Base-by-base conservation (phyloP, 345 rosid species). In the Eucalyptus erythrocorys region DNA sequence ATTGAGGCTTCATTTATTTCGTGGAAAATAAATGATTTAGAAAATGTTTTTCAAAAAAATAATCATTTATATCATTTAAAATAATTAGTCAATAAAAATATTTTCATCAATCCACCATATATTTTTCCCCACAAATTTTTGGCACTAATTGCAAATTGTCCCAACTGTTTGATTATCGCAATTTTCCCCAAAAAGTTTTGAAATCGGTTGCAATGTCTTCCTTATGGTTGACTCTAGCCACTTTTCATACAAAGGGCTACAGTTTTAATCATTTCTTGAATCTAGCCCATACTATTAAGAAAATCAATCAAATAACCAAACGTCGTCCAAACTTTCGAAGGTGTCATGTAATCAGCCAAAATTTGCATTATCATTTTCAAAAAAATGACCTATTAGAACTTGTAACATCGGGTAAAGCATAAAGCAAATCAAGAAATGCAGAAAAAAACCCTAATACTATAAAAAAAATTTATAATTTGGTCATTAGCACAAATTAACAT, bases 11-110 rank as follows among this genome's bases (percentile, higher is more conserved):
- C 3, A 8, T 64, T 64, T 64, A 59, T 64, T 64, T 15, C 2
- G 6, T 7, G 3, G 0, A 7, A n/a, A 64, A n/a, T n/a, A 7
- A n/a, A 11, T 64, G 0, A 64, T 64, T n/a, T 64, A 13, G 3
- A 26, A n/a, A 64, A n/a, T n/a, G n/a, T 64, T 64, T n/a, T n/a
- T 4, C 2, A 3, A 14, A 64, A 61, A n/a, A 7, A 64, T n/a
- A 0, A 64, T n/a, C 19, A 16, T 2, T 14, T 64, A 64, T n/a
- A 64, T n/a, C 10, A 8, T 64, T 64, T 64, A 34, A n/a, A 64
- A 14, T 30, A 32, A 64, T 4, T 64, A n/a, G 2, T 64, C 2
- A 4, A 3, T n/a, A 30, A 30, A 61, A 30, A 61, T 13, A 30
- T 61, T 14, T 15, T 32, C 37, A 34, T 34, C 13, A 68, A 68